Conservation (phyloP, 495 filamentous ascomycete species). For the Pyronema omphalodes region DNA sequence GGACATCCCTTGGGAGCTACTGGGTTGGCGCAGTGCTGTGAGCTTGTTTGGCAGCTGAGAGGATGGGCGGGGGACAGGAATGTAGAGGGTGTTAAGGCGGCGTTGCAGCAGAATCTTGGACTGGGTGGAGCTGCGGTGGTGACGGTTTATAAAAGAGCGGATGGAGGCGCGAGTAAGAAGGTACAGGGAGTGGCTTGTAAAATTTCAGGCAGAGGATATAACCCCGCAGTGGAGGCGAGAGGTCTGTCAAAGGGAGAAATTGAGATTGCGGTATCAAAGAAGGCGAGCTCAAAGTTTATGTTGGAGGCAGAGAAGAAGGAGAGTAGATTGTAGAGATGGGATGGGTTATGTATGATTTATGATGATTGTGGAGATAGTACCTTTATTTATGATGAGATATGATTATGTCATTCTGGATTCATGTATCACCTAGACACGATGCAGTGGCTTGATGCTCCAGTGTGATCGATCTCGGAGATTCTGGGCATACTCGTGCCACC, state of each 20-base stretch:
- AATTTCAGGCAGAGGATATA: constrained; percentile 60
- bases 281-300: constrained; percentile 39
- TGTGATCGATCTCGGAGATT: too few species aligned
- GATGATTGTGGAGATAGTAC: too few species aligned
- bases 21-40: constrained; percentile 85
- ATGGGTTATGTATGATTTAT: too few species aligned
- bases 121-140: constrained; percentile 83
- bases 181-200: constrained; percentile 43
- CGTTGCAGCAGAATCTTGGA: constrained; percentile 87
- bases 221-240: constrained; percentile 77
- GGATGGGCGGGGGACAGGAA: constrained; percentile 90
- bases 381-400: too few species aligned
- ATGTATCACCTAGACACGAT: too few species aligned
- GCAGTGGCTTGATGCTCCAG: too few species aligned
- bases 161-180: constrained; percentile 42
- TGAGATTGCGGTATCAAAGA: constrained; percentile 51
- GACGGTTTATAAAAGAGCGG: constrained; percentile 76
- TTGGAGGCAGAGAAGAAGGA: not conserved
- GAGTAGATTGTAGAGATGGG: not conserved
- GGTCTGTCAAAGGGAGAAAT: constrained; percentile 66
- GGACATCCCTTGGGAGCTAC: constrained; percentile 89
- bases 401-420: too few species aligned
- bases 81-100: constrained; percentile 45
- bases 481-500: too few species aligned
- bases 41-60: constrained; percentile 87